Conservation (phyloP, 768 basidiomycete genomes). For the Tylopilus subfusipes region DNA sequence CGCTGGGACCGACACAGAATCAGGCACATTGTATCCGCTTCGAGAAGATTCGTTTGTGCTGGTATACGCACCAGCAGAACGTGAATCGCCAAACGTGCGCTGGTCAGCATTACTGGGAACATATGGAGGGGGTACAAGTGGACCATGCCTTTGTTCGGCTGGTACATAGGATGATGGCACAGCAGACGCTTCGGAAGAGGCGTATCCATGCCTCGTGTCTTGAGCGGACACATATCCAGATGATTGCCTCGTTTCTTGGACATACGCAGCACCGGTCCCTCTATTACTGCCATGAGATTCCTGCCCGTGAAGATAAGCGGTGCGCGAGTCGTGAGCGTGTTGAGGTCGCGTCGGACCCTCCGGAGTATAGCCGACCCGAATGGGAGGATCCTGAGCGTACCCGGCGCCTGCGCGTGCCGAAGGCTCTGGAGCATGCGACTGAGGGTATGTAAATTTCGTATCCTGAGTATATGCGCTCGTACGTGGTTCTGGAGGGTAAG, state of each 20-base stretch:
- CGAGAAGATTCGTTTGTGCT: slow-evolving; percentile 11
- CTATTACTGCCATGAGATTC: slow-evolving; percentile 17
- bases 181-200: slow-evolving; percentile 13
- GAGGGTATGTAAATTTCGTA: slow-evolving; percentile 22
- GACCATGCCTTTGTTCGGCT: slow-evolving; percentile 20
- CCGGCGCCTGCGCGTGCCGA: slow-evolving; percentile 11
- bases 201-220: slow-evolving; percentile 22
- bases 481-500: slow-evolving; percentile 19
- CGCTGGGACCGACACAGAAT: slow-evolving; percentile 12
- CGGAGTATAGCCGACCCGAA: slow-evolving; percentile 11
- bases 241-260: slow-evolving; percentile 20
- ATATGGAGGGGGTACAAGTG: slow-evolving; percentile 11
- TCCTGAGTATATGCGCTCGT: slow-evolving; percentile 23
- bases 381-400: slow-evolving; percentile 16
- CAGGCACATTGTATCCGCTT: slow-evolving; percentile 14
- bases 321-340: slow-evolving; percentile 18
- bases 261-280: slow-evolving; percentile 2
- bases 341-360: slow-evolving; percentile 16
- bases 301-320: slow-evolving; percentile 14
- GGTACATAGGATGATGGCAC: slow-evolving; percentile 14
- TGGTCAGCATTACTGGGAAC: slow-evolving; percentile 16
- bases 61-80: slow-evolving; percentile 17
- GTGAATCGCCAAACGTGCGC: slow-evolving; percentile 23
- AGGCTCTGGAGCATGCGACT: slow-evolving; percentile 16
- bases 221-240: slow-evolving; percentile 18